Base-by-base conservation (phyloP, 177 flowering plant genomes). In the Vitis hybrid region DNA sequence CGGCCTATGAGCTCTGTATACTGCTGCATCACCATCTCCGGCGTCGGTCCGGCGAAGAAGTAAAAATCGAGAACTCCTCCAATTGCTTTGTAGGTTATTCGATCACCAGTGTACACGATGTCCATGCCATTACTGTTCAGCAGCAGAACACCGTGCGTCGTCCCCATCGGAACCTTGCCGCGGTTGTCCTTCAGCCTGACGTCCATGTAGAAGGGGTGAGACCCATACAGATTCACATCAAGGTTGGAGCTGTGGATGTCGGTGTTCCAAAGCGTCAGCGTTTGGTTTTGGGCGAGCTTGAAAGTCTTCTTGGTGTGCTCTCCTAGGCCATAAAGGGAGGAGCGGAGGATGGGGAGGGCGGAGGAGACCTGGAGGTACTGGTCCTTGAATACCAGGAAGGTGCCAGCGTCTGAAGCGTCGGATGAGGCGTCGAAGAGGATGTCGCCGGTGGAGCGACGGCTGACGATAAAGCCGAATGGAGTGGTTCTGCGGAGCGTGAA, bases 61-160 rank as follows among this genome's bases (percentile, higher is more conserved):
- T 86, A 91, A 65, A 89, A 71, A 66, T 91, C 97, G 58, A 91
- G 51, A 52, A 91, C 65, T 3, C 97, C 97, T 10, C 97, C 97
- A 40, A 88, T 86, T 3, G 82, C 82, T 77, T 84, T 91, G 56
- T 84, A 91, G 1, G 89, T 89, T 15, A 93, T 77, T 52, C 79
- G 65, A 15, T 89, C 89, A 1, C 90, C 97, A 15, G 64, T 63
- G 48, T 91, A 93, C 2, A 66, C 72, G 7, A 93, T 69, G 59
- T 93, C 94, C 98, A 93, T 93, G 5, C 96, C 96, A 66, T 91
- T 91, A 64, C 96, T 89, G 61, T 89, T 92, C 15, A 91, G 79
- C 72, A 88, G 62, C 79, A 91, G 52, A 13, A 88, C 93, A 4
- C 98, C 98, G 64, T 93, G 97, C 15, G 80, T 73, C 0, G 63